Percentiles rank a stretch among this genome's conserved stretches.
phyloP scores from a whole-genome alignment of 371 early-diverging fungal species.

The Lichtheimia ornata region DNA sequence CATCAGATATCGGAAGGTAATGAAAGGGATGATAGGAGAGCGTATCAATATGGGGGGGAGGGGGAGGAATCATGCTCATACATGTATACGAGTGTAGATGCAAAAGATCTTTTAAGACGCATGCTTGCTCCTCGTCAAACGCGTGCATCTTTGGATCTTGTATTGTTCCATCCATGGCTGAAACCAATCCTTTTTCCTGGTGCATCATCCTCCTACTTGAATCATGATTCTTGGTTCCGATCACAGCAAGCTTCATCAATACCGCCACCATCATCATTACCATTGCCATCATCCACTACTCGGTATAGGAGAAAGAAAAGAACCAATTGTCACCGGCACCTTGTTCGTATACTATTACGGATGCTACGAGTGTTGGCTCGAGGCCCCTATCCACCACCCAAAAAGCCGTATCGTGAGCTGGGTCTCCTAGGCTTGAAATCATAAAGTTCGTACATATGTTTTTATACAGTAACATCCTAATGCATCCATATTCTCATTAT shows the following conservation, averaged over 20 bases:
- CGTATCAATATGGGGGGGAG: no score
- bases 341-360: no score
- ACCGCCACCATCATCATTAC: no score
- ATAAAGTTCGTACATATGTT: no score
- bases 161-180: constrained; percentile 48
- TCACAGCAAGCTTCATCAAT: not conserved
- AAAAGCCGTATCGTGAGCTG: not conserved
- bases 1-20: constrained; percentile 37
- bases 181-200: constrained; percentile 1
- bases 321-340: no score
- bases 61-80: not conserved
- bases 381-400: constrained; percentile 12
- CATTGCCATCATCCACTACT: no score
- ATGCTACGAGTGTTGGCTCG: not conserved
- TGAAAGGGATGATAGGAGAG: not conserved
- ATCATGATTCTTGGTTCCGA: not conserved
- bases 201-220: not conserved
- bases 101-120: constrained; percentile 38
- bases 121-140: constrained; percentile 42
- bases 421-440: no score
- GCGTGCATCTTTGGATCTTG: constrained; percentile 43
- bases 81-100: constrained; percentile 24
- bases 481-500: no score
- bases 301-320: no score
- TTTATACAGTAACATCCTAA: no score